Evolutionary conservation across 108 stramenopile genomes (phyloP).

Genomic region (Nitzschia sp.): DNA sequence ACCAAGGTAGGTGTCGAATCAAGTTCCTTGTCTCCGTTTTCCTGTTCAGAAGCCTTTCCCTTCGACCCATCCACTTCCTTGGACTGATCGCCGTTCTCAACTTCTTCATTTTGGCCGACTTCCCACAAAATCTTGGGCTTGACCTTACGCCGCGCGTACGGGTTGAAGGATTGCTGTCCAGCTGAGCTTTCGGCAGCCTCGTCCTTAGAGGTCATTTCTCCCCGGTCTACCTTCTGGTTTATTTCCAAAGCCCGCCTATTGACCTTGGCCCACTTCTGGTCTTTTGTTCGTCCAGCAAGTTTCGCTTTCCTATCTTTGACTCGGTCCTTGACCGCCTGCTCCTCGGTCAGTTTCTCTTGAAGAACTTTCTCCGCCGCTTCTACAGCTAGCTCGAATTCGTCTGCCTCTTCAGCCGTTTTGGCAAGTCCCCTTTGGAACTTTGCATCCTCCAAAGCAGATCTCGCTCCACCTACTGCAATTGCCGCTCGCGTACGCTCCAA

Average conservation of each 20-base stretch:
- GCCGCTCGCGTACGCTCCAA: constrained; percentile 74
- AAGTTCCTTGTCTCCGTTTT: constrained; percentile 22
- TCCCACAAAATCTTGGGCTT: constrained; percentile 92
- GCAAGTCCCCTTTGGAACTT: constrained; percentile 42
- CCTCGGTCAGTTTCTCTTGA: constrained; percentile 49
- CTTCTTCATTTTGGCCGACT: constrained; percentile 68
- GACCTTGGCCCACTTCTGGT: constrained; percentile 84
- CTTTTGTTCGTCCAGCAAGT: constrained; percentile 53
- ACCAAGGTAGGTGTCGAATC: constrained; percentile 38
- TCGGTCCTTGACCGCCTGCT: constrained; percentile 45
- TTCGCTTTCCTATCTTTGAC: constrained; percentile 59
- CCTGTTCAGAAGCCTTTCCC: constrained; percentile 11
- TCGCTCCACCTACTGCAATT: constrained; percentile 77
- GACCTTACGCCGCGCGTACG: constrained; percentile 82
- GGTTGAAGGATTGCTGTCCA: constrained; percentile 61
- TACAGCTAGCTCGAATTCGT: constrained; percentile 37
- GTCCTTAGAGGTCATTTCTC: constrained; percentile 54
- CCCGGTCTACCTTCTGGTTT: constrained; percentile 75
- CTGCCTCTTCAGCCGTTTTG: constrained; percentile 30
- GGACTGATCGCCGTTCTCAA: constrained; percentile 31
- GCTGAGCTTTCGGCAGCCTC: constrained; percentile 41
- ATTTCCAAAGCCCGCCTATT: constrained; percentile 71
- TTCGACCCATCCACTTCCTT: constrained; percentile 3
- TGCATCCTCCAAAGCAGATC: constrained; percentile 59
- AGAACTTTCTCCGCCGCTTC: constrained; percentile 53